A percentile compares a stretch with the other conserved stretches of the same genome.
These are phyloP conservation scores for Quercus alba DNA, from an alignment of 306 rosid genomes.

Conservation along the genomic window DNA sequence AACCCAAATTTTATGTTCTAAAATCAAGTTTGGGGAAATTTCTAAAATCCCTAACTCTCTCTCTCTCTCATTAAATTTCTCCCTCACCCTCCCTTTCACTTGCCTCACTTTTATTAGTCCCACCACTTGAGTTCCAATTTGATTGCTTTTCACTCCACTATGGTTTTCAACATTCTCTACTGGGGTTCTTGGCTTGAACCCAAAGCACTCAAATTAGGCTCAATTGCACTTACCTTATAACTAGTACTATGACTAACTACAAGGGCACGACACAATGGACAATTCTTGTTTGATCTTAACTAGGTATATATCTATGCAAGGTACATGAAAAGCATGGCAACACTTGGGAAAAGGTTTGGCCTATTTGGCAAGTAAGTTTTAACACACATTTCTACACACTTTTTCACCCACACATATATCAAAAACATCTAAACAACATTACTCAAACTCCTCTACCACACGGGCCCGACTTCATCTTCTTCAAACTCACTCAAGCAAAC, in stretches of 20 bases:
- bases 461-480: slow-evolving; percentile 36
- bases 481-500: slow-evolving; percentile 74
- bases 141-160: not conserved
- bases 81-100: not conserved
- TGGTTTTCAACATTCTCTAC: slow-evolving; percentile 19
- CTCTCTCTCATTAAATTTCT: too few relatives aligned
- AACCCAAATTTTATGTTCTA: too few relatives aligned
- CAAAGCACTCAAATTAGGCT: slow-evolving; percentile 10
- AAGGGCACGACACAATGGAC: slow-evolving; percentile 51
- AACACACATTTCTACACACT: too few relatives aligned
- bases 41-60: too few relatives aligned
- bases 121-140: slow-evolving; percentile 18
- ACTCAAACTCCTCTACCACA: too few relatives aligned
- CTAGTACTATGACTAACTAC: slow-evolving; percentile 21
- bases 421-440: too few relatives aligned
- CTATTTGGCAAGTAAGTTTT: too few relatives aligned
- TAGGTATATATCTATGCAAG: slow-evolving; percentile 40
- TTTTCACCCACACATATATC: too few relatives aligned
- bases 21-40: too few relatives aligned
- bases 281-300: slow-evolving; percentile 44
- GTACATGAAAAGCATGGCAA: slow-evolving; percentile 51
- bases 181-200: slow-evolving; percentile 16
- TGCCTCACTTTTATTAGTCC: slow-evolving; percentile 11
- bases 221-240: not conserved
- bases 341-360: slow-evolving; percentile 64